Conservation (phyloP, 148 eudicot species). For the Rhododendron molle region DNA sequence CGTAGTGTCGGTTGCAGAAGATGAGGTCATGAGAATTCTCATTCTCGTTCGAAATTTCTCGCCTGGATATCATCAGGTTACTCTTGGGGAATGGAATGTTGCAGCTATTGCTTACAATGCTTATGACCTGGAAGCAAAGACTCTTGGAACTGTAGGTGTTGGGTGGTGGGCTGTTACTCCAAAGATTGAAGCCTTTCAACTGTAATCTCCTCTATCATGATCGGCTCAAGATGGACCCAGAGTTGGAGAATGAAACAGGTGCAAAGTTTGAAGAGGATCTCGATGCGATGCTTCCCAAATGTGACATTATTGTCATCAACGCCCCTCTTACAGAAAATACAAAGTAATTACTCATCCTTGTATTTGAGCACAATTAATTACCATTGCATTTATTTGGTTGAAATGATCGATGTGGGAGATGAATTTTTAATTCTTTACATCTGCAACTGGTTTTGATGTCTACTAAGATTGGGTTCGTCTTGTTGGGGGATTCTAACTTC, state of each 20-base stretch:
- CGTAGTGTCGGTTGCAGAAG: too few relatives aligned
- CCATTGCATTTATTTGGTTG: background rate
- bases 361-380: background rate
- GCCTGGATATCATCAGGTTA: too few relatives aligned
- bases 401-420: background rate
- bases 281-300: constrained; percentile 85
- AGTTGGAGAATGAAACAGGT: constrained; percentile 72
- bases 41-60: too few relatives aligned
- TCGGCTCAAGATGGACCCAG: constrained; percentile 71
- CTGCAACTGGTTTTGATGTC: background rate
- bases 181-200: constrained; percentile 80
- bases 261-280: constrained; percentile 87
- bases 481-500: background rate
- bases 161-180: constrained; percentile 52
- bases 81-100: constrained; percentile 75
- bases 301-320: constrained; percentile 87
- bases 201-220: constrained; percentile 95
- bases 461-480: background rate
- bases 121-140: constrained; percentile 94
- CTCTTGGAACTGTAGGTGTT: constrained; percentile 81
- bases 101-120: constrained; percentile 82
- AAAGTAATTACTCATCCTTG: constrained; percentile 33
- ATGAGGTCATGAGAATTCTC: too few relatives aligned
- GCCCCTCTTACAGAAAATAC: constrained; percentile 91
- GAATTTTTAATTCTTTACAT: background rate